These are phyloP conservation scores for Periconia macrospinosa DNA, from an alignment of 2,329 filamentous ascomycete genomes.

Conservation along the genomic window DNA sequence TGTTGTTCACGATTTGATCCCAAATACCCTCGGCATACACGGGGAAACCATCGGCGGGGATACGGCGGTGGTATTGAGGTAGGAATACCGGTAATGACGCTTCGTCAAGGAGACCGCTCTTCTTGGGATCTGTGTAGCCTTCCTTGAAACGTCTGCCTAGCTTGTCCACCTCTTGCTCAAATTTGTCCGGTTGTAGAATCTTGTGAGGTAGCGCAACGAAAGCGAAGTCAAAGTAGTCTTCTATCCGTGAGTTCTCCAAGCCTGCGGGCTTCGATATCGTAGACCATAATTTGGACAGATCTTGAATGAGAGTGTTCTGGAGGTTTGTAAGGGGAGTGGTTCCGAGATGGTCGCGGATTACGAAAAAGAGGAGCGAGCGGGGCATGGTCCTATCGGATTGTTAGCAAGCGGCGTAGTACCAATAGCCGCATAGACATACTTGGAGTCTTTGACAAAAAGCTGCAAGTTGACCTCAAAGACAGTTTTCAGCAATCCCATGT, in stretches of 20 bases:
- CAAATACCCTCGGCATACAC: constrained; percentile 92
- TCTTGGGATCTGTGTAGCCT: constrained; percentile 72
- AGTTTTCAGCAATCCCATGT: constrained; percentile 98
- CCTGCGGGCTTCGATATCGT: constrained; percentile 89
- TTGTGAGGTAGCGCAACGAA: constrained; percentile 97
- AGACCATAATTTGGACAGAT: constrained; percentile 89
- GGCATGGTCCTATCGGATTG: constrained; percentile 68
- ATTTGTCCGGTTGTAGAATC: constrained; percentile 91
- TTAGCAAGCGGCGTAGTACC: constrained; percentile 15
- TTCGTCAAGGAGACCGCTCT: constrained; percentile 66
- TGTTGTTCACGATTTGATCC: constrained; percentile 99
- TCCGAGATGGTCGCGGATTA: constrained; percentile 95
- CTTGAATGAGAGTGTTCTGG: constrained; percentile 85
- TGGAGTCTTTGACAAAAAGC: constrained; percentile 92
- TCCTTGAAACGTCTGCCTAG: constrained; percentile 81
- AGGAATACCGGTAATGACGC: constrained; percentile 80
- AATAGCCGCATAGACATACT: constrained; percentile 57
- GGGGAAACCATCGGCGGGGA: constrained; percentile 95
- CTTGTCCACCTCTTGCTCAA: constrained; percentile 76
- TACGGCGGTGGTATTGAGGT: constrained; percentile 91
- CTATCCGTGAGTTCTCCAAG: constrained; percentile 84
- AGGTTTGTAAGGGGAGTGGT: constrained; percentile 88
- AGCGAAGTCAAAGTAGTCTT: constrained; percentile 98
- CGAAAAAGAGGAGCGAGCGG: constrained; percentile 93
- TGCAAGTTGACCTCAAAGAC: constrained; percentile 99